Conservation (phyloP, 2,329 filamentous ascomycete species). For the Pseudocercospora fijiensis region DNA sequence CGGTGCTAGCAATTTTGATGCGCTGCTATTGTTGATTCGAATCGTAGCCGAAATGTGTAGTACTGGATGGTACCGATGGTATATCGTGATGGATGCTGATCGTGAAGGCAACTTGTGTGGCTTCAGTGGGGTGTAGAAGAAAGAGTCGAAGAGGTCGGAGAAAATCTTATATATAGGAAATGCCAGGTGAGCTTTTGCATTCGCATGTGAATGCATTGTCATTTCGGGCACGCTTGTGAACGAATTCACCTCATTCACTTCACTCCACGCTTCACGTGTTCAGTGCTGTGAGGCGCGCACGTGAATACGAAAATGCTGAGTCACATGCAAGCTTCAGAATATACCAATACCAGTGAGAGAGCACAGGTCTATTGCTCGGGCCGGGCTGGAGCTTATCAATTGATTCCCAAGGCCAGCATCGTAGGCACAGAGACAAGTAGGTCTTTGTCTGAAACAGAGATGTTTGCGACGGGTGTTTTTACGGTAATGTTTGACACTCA, state of each 20-base stretch:
- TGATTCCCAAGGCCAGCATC: not conserved
- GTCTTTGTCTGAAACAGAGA: not conserved
- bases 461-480: not conserved
- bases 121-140: not conserved
- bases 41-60: not conserved
- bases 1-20: not conserved
- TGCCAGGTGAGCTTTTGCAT: not conserved
- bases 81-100: not conserved
- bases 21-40: not conserved
- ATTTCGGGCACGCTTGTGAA: not conserved
- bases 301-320: no score
- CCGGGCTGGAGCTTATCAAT: not conserved
- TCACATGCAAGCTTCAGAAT: not conserved
- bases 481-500: not conserved
- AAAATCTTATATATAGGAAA: not conserved
- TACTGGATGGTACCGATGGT: not conserved
- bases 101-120: not conserved
- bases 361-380: not conserved
- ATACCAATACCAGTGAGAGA: not conserved
- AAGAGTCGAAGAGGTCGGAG: not conserved
- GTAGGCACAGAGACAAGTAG: not conserved
- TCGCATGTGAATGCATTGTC: not conserved
- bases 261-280: not conserved
- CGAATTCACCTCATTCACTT: not conserved
- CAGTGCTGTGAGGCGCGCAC: not conserved